phyloP scores from a whole-genome alignment of 345 rosid species.

The Euphorbia lathyris region DNA sequence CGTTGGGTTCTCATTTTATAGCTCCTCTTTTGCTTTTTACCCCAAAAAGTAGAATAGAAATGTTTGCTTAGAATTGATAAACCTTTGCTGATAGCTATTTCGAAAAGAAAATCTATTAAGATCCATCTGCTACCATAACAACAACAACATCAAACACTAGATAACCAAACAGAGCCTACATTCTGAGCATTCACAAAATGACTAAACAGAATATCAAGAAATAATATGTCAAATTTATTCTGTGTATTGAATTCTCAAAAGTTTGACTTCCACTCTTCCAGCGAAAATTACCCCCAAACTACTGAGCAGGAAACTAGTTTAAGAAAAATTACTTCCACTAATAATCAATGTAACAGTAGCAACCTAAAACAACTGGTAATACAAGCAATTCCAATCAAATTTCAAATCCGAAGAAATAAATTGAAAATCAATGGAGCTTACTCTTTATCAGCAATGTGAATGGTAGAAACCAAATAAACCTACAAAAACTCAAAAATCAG shows the following conservation, averaged over 20 bases:
- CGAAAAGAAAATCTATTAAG: no score
- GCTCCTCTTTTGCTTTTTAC: no score
- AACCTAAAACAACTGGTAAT: neutral
- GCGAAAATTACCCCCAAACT: neutral
- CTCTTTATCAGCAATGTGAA: conserved; percentile 94
- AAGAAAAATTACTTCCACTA: neutral
- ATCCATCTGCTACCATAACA: no score
- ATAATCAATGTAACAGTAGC: neutral
- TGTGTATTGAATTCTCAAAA: neutral
- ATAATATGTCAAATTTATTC: neutral
- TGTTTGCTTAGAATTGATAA: no score
- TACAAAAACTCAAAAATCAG: conserved; percentile 26
- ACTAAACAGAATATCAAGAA: no score
- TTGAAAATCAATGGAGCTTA: conserved; percentile 28
- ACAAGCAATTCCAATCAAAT: neutral
- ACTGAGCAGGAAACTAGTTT: no score
- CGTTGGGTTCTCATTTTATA: no score
- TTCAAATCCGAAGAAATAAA: neutral
- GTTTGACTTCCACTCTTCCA: neutral
- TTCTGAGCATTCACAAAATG: no score
- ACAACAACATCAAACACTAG: no score
- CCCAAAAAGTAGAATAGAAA: no score
- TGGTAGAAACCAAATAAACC: conserved; percentile 94
- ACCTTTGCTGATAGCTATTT: no score
- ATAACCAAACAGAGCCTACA: no score